These are phyloP conservation scores for Limnomonas spitsbergensis DNA, from an alignment of 139 green algal genomes.

Conservation along the genomic window DNA sequence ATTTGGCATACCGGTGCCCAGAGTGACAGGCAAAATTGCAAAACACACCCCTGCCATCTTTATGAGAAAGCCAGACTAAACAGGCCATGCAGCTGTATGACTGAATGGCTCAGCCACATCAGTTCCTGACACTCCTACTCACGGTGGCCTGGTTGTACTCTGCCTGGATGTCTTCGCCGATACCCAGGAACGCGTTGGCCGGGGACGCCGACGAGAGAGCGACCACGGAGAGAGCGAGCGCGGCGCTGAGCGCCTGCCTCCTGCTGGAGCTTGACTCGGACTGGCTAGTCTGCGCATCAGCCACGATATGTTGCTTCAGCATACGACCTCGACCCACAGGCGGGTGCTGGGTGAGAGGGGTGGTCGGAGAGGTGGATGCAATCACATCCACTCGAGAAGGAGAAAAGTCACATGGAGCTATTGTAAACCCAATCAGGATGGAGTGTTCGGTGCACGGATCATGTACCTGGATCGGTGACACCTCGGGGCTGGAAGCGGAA, in stretches of 20 bases:
- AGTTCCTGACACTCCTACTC: not conserved
- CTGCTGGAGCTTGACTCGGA: no score
- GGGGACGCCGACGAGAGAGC: not conserved
- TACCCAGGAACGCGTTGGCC: not conserved
- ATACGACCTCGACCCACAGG: no score
- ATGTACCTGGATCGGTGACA: no score
- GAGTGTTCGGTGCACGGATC: no score
- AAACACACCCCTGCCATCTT: not conserved
- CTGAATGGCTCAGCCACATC: not conserved
- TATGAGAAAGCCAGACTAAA: not conserved
- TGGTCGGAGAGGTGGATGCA: no score
- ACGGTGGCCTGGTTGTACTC: not conserved
- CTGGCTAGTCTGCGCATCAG: no score
- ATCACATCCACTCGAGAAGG: no score
- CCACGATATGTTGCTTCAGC: no score
- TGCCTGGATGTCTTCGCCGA: not conserved
- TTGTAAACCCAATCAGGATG: no score
- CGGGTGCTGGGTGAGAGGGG: no score
- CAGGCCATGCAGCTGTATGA: not conserved
- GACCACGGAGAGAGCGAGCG: not conserved
- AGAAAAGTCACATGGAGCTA: no score
- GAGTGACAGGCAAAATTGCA: not conserved
- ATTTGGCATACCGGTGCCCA: not conserved
- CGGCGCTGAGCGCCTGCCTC: not conserved
- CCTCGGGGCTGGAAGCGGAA: no score